Conservation (phyloP, 345 rosid genomes). For the Carallia pectinifolia region DNA sequence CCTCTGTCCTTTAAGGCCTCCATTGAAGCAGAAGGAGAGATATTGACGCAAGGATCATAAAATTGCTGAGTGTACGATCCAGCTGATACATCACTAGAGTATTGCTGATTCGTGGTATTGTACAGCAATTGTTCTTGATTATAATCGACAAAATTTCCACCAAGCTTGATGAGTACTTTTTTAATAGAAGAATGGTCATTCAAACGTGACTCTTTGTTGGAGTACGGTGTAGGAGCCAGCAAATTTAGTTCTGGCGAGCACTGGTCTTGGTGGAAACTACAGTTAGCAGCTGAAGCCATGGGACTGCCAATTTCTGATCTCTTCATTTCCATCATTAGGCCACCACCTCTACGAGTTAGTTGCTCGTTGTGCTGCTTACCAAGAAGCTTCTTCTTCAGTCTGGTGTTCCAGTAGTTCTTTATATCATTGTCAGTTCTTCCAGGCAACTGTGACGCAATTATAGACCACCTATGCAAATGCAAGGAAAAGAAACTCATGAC, state of each 20-base stretch:
- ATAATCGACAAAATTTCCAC: constrained; percentile 45
- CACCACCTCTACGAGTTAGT: constrained; percentile 25
- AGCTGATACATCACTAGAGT: constrained; percentile 22
- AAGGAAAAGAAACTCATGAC: not conserved
- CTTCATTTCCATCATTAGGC: constrained; percentile 36
- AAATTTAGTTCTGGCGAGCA: constrained; percentile 50
- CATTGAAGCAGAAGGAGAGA: constrained; percentile 25
- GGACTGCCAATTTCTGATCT: constrained; percentile 19
- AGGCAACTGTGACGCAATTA: constrained; percentile 33
- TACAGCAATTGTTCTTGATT: constrained; percentile 16
- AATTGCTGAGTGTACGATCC: constrained; percentile 19
- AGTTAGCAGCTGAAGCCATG: constrained; percentile 14
- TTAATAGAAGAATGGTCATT: constrained; percentile 48
- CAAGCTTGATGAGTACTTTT: constrained; percentile 58
- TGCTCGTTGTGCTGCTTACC: constrained; percentile 33
- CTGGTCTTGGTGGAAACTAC: constrained; percentile 22
- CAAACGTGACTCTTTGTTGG: constrained; percentile 34
- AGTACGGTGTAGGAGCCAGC: constrained; percentile 33
- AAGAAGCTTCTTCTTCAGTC: constrained; percentile 32
- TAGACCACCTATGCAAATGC: constrained; percentile 25
- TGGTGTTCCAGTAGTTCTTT: constrained; percentile 38
- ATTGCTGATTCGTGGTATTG: constrained; percentile 17
- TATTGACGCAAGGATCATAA: constrained; percentile 20
- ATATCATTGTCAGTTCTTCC: constrained; percentile 37
- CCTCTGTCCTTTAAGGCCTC: constrained; percentile 19